phyloP scores from a whole-genome alignment of 345 rosid species.

The Linum tenue region DNA sequence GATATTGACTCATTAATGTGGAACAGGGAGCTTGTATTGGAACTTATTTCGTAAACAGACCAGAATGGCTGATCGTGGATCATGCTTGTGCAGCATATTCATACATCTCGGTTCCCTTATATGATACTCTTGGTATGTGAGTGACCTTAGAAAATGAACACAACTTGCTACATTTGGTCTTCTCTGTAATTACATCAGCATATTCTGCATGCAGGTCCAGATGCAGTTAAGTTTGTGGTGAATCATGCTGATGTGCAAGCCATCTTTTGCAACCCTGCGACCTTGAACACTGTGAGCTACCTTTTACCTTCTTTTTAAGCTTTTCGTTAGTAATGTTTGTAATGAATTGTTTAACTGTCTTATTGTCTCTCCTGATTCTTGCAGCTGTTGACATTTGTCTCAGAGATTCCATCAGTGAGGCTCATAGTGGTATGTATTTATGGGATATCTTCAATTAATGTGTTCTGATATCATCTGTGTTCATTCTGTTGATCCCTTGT shows the following conservation, averaged over 20 bases:
- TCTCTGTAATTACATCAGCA: constrained; percentile 13
- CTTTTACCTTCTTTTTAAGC: constrained; percentile 11
- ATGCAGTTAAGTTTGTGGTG: constrained; percentile 66
- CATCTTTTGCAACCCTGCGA: constrained; percentile 72
- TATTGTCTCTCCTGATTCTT: constrained; percentile 9
- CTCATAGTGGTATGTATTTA: constrained; percentile 62
- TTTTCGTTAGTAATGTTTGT: background rate
- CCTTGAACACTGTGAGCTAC: constrained; percentile 59
- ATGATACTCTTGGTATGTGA: constrained; percentile 79
- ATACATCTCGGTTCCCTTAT: constrained; percentile 76
- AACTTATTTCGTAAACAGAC: constrained; percentile 64
- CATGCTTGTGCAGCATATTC: constrained; percentile 96
- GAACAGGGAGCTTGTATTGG: constrained; percentile 71
- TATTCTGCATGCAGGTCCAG: constrained; percentile 53
- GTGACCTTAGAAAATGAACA: background rate
- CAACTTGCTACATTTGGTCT: background rate
- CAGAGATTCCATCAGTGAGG: constrained; percentile 62
- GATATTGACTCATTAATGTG: constrained; percentile 5
- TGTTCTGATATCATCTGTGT: background rate
- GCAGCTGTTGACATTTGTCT: constrained; percentile 71
- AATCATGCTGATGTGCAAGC: constrained; percentile 71
- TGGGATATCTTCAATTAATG: background rate
- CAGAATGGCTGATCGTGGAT: constrained; percentile 89
- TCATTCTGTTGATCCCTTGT: background rate
- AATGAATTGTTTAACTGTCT: constrained; percentile 1